Percentiles rank a stretch among this genome's conserved stretches.
Evolutionary conservation across 179 eudicot species (phyloP).

Genomic region (Spergularia azorica): DNA sequence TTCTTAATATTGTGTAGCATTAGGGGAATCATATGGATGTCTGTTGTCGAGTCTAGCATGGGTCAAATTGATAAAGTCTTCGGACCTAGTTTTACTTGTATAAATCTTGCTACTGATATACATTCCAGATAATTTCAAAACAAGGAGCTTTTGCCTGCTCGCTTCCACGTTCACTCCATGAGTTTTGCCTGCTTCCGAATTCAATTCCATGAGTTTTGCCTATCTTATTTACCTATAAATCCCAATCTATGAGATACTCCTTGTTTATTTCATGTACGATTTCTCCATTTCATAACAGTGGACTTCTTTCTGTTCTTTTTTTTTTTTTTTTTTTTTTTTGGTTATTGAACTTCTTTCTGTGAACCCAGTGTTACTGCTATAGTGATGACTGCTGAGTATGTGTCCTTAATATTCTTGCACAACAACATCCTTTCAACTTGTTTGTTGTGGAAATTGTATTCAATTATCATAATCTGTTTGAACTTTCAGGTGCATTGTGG

Average conservation of each 20-base stretch:
- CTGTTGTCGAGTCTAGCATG: too few relatives aligned
- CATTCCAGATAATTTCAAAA: neutral
- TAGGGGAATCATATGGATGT: too few relatives aligned
- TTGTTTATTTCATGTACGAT: neutral
- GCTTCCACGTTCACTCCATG: neutral
- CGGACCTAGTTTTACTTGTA: neutral
- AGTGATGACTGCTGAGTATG: too few relatives aligned
- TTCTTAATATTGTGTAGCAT: too few relatives aligned
- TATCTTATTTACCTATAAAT: neutral
- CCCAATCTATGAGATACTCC: neutral
- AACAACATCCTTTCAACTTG: neutral
- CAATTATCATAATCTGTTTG: neutral
- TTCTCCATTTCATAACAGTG: neutral
- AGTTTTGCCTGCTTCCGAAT: neutral
- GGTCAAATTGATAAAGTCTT: too few relatives aligned
- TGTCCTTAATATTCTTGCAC: too few relatives aligned
- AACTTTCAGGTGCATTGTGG: constrained; percentile 86
- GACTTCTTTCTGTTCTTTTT: neutral
- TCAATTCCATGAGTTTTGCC: neutral
- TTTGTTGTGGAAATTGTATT: neutral
- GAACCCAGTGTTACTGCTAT: too few relatives aligned
- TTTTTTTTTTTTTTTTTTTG: neutral
- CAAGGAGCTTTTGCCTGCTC: neutral
- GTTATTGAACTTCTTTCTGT: too few relatives aligned
- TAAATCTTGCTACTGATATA: neutral